Evolutionary conservation across 768 basidiomycete species (phyloP).

Genomic region (Pisolithus marmoratus): DNA sequence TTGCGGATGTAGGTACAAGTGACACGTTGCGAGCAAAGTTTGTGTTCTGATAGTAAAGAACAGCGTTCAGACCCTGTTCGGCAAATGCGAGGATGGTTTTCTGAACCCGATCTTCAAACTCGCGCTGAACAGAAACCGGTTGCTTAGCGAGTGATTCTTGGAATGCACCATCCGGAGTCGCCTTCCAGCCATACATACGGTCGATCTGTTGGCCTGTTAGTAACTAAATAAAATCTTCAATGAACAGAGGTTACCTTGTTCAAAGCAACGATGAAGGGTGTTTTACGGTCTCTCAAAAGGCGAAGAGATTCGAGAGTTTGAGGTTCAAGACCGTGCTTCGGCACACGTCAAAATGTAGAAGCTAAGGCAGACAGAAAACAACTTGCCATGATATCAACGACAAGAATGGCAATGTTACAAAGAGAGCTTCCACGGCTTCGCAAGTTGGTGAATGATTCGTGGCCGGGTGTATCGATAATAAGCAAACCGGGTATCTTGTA

Average conservation of each 20-base stretch:
- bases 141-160: conserved; percentile 86
- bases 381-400: conserved; percentile 93
- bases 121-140: conserved; percentile 68
- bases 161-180: conserved; percentile 91
- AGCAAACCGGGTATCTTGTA: conserved; percentile 97
- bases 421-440: conserved; percentile 93
- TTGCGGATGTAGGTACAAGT: conserved; percentile 94
- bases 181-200: conserved; percentile 92
- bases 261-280: conserved; percentile 96
- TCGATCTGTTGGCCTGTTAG: conserved; percentile 65
- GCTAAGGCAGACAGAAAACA: neutral
- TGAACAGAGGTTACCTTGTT: conserved; percentile 63
- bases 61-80: conserved; percentile 95
- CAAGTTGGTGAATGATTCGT: conserved; percentile 98
- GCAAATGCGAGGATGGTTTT: conserved; percentile 91
- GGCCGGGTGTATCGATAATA: conserved; percentile 96
- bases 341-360: conserved; percentile 2
- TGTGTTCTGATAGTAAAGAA: conserved; percentile 97
- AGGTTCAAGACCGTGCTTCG: conserved; percentile 92
- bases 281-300: conserved; percentile 85
- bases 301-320: conserved; percentile 96
- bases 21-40: conserved; percentile 91
- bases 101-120: conserved; percentile 84
- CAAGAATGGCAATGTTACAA: conserved; percentile 98
- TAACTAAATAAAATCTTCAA: conserved; percentile 1